Evolutionary conservation across 2,329 filamentous ascomycete genomes (phyloP), one percentile per base, ranked within the genome.

Genomic region (Exserohilum rostratum): DNA sequence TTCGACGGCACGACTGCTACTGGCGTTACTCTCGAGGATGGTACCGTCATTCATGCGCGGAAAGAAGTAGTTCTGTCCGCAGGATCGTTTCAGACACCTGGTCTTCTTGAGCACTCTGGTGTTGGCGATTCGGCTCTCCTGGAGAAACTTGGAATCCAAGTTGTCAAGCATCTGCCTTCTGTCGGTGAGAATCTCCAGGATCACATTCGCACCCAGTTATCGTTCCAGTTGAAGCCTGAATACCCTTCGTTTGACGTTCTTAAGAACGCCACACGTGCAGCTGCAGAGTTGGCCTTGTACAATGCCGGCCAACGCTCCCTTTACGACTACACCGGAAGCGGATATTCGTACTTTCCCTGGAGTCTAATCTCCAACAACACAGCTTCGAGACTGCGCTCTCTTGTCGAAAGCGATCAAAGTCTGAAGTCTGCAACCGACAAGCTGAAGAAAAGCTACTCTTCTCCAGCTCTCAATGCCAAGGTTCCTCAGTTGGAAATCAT

Each of bases 291-390:
- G 11, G 69, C 71, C 10, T 68, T 76, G 18, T 77, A 74, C 60
- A 64, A 71, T 18, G 62, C 67, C 2, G 68, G 67, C 7, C 39
- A 74, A 42, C 38, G 61, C 0, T 76, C 74, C 3, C 66, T 74
- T 12, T 79, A 77, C 57, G 77, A 80, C 49, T 74, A 78, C 61
- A 76, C 75, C 2, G 70, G 67, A 7, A 74, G 68, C 27, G 75
- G 69, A 1, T 79, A 79, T 45, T 61, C 74, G 1, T 81, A 79
- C 60, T 64, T 77, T 29, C 77, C 75, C 22, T 82, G 78, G 78
- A 53, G 65, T 1, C 72, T 75, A 47, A 68, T 76, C 10, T 68
- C 73, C 15, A 70, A 72, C 22, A 68, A 71, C 11, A 71, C 67
- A 3, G 60, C 61, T 3, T 60, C 74, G 2, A 47, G 58, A 3